phyloP scores from a whole-genome alignment of 139 green algal species.

The Micractinium conductrix region DNA sequence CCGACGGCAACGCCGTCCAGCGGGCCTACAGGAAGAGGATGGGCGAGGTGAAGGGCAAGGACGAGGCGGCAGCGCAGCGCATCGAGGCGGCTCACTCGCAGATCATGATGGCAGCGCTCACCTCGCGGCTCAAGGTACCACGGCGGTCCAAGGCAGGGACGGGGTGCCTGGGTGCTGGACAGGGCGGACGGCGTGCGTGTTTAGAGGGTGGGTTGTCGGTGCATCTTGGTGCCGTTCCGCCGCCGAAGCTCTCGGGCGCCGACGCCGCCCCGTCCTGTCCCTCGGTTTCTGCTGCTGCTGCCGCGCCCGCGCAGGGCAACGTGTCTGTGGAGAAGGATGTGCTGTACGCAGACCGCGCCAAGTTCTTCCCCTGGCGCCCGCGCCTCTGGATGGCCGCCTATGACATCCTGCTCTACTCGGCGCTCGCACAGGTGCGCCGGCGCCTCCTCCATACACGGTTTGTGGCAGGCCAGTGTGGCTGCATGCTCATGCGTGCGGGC shows the following conservation, averaged over 20 bases:
- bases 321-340: conserved; percentile 58
- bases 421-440: too few relatives aligned
- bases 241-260: too few relatives aligned
- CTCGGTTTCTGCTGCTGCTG: too few relatives aligned
- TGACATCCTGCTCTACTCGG: conserved; percentile 47
- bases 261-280: too few relatives aligned
- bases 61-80: conserved; percentile 30
- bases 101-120: conserved; percentile 67
- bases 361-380: conserved; percentile 69
- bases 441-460: too few relatives aligned
- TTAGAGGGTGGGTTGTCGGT: too few relatives aligned
- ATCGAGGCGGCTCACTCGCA: conserved; percentile 65
- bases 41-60: conserved; percentile 41
- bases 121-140: conserved; percentile 49
- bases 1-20: conserved; percentile 54
- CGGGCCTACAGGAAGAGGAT: conserved; percentile 58
- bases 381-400: conserved; percentile 48
- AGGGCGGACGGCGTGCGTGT: too few relatives aligned
- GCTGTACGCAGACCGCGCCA: conserved; percentile 60
- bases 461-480: too few relatives aligned
- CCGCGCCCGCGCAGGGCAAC: conserved; percentile 50
- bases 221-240: too few relatives aligned
- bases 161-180: too few relatives aligned
- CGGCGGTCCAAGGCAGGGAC: too few relatives aligned
- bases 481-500: too few relatives aligned